Percentiles rank a stretch among this genome's conserved stretches.
phyloP scores from a whole-genome alignment of 139 green algal species.

The Limnomonas spitsbergensis region DNA sequence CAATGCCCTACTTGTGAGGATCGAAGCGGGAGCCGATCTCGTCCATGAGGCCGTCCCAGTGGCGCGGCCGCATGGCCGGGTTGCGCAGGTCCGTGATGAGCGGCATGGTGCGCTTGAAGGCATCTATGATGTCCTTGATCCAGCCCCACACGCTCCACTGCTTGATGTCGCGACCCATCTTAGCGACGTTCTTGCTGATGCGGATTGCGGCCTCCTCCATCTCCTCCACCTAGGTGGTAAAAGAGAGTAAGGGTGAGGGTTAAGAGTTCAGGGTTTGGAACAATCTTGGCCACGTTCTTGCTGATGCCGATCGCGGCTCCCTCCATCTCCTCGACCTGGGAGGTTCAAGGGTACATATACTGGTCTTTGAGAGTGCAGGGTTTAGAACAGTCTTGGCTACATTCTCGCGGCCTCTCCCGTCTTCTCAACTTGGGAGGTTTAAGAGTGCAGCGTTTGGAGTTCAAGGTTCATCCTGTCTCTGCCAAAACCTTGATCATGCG shows the following conservation, averaged over 20 bases:
- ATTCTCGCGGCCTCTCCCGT: too few relatives aligned
- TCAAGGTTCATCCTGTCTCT: too few relatives aligned
- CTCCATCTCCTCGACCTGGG: slow-evolving; percentile 85
- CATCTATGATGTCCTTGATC: slow-evolving; percentile 73
- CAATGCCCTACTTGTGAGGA: background rate
- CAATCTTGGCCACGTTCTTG: slow-evolving; percentile 69
- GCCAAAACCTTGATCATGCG: too few relatives aligned
- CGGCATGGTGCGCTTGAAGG: slow-evolving; percentile 89
- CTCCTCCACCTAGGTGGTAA: slow-evolving; percentile 60
- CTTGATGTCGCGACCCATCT: slow-evolving; percentile 79
- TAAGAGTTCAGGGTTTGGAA: too few relatives aligned
- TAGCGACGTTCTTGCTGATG: slow-evolving; percentile 64
- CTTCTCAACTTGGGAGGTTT: too few relatives aligned
- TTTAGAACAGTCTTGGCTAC: too few relatives aligned
- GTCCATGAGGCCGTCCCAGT: slow-evolving; percentile 81
- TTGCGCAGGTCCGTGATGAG: slow-evolving; percentile 86
- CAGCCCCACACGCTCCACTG: slow-evolving; percentile 66
- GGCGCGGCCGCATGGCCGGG: slow-evolving; percentile 71
- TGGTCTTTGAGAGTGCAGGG: too few relatives aligned
- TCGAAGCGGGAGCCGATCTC: slow-evolving; percentile 13
- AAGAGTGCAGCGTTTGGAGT: too few relatives aligned
- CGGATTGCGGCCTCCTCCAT: slow-evolving; percentile 74
- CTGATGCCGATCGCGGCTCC: slow-evolving; percentile 57
- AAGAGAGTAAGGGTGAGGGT: background rate
- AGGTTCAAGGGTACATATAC: too few relatives aligned